Base-by-base conservation (phyloP, 371 early-diverging fungal genomes). In the Mucor irregularis region DNA sequence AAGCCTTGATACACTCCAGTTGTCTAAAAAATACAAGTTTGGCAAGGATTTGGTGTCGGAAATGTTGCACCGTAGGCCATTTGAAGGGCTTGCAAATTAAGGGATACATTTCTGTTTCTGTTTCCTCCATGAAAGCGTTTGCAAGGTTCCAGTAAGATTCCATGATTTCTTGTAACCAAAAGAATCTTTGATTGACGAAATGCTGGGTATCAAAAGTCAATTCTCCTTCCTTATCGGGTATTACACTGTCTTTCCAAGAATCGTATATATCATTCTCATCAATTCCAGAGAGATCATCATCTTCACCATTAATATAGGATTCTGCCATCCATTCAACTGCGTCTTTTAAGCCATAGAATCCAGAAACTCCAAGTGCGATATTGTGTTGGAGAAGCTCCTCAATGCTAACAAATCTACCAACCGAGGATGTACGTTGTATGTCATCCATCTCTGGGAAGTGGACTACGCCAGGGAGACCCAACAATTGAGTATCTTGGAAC, bases 1-100 rank as follows among this genome's bases (percentile, higher is more conserved):
- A 71, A 2, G 52, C 31, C 3, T 61, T 51, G 10, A 72, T 43
- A 16, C 62, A 57, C 52, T 77, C 77, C 10, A 71, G 31, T 24
- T 66, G 66, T 28, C 71, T 73, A 31, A 76, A 76, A 25, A 71
- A 71, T 5, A 61, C 53, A 9, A 77, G 49, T 25, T 68, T 69
- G 4, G 66, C 69, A 19, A 76, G 42, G 10, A 56, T 42, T 1
- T 54, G 38, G 17, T 67, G 56, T 14, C 45, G 31, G 35, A 67
- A 69, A 0, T 38, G 8, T n/a, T 46, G 56, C 2, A 61, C 10
- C 31, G n/a, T 25, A 11, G 35, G 61, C 65, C 75, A 70, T 37
- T 17, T 16, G 38, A 77, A 72, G 1, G 58, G 58, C 8, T 30
- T 48, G 11, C 62, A 66, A 0, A 47, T 35, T 6, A 74, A 47